Conservation (phyloP, 352 stramenopile species). For the Saprolegnia parasitica region DNA sequence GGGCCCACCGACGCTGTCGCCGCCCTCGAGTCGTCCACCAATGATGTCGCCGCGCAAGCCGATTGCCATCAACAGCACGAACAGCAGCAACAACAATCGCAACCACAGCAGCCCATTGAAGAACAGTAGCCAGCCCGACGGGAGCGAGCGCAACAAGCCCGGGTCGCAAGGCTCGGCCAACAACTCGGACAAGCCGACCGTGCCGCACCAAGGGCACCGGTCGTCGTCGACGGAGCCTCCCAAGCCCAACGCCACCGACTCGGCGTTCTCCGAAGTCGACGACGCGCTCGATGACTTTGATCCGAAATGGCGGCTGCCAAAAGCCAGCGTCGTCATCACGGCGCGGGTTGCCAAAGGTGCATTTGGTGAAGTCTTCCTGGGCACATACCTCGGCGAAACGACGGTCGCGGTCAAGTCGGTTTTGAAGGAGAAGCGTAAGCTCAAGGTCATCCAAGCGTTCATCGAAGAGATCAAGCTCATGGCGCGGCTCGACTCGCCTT, state of each 20-base stretch:
- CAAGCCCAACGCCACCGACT: neutral
- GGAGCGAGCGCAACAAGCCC: no score
- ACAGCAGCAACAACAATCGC: no score
- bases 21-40: no score
- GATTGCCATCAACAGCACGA: no score
- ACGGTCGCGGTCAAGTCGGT: conserved; percentile 78
- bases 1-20: neutral
- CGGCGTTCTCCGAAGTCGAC: neutral
- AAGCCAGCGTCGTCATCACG: neutral
- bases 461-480: conserved; percentile 80
- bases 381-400: conserved; percentile 53
- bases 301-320: neutral
- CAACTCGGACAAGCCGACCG: neutral
- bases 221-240: neutral
- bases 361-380: conserved; percentile 78
- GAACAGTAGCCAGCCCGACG: no score
- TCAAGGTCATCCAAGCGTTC: conserved; percentile 78
- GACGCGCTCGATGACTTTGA: neutral
- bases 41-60: no score
- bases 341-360: conserved; percentile 38
- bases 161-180: neutral
- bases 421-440: conserved; percentile 68
- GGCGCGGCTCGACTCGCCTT: conserved; percentile 64
- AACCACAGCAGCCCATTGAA: no score
- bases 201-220: neutral